Evolutionary conservation across 1,284 basidiomycete species (phyloP).

Genomic region (Wallemia mellicola): DNA sequence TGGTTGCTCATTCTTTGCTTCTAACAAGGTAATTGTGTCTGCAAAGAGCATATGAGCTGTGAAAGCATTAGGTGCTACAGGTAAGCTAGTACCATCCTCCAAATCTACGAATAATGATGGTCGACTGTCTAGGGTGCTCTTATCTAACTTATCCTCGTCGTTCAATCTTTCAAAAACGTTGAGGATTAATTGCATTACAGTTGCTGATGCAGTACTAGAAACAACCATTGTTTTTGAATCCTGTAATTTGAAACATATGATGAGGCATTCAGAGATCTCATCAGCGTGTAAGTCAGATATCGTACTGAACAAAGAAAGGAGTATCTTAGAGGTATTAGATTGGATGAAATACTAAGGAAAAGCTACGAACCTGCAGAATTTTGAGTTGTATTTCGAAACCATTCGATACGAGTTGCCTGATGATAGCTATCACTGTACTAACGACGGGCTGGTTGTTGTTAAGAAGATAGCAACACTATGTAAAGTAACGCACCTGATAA

Average conservation of each 20-base stretch:
- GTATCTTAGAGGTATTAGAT: constrained; percentile 25
- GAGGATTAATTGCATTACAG: constrained; percentile 85
- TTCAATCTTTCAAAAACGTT: constrained; percentile 86
- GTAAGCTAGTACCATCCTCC: constrained; percentile 29
- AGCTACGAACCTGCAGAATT: constrained; percentile 25
- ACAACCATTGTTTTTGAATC: constrained; percentile 86
- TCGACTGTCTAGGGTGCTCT: constrained; percentile 6
- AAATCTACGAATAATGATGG: constrained; percentile 22
- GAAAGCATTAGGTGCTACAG: constrained; percentile 42
- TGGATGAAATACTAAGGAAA: neutral
- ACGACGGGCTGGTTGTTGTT: constrained; percentile 19
- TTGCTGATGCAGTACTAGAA: constrained; percentile 86
- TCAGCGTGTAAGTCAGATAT: constrained; percentile 48
- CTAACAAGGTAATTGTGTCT: constrained; percentile 18
- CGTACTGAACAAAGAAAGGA: constrained; percentile 63
- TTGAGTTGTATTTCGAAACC: constrained; percentile 83
- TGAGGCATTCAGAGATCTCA: constrained; percentile 53
- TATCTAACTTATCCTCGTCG: constrained; percentile 28
- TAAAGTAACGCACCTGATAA: constrained; percentile 19
- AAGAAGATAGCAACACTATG: neutral
- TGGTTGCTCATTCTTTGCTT: constrained; percentile 25
- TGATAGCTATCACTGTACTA: constrained; percentile 47
- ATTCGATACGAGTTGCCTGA: constrained; percentile 59
- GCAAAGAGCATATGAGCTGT: constrained; percentile 73
- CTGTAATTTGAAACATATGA: constrained; percentile 77